These are phyloP conservation scores for Talaromyces sp. DNA, from an alignment of 2,329 filamentous ascomycete genomes.

Conservation along the genomic window DNA sequence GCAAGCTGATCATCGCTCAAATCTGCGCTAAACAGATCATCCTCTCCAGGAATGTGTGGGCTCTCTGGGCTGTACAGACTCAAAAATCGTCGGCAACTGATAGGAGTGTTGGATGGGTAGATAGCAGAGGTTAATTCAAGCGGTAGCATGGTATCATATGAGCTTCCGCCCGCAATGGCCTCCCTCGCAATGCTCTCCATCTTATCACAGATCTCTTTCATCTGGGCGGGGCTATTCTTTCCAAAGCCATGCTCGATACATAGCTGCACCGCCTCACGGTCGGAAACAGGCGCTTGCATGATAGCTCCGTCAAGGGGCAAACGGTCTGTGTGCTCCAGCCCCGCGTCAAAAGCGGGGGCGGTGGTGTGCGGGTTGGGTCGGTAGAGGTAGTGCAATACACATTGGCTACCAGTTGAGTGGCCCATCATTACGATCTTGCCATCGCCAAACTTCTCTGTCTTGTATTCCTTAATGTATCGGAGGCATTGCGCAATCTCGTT, in stretches of 20 bases:
- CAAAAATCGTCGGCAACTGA: slow-evolving; percentile 61
- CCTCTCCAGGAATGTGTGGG: slow-evolving; percentile 66
- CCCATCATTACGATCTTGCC: slow-evolving; percentile 67
- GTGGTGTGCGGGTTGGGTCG: slow-evolving; percentile 44
- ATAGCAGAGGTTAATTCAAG: slow-evolving; percentile 36
- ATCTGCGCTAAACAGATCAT: slow-evolving; percentile 85
- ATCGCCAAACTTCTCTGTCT: slow-evolving; percentile 26
- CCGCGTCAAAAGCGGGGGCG: slow-evolving; percentile 32
- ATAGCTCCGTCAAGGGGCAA: slow-evolving; percentile 71
- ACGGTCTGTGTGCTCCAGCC: slow-evolving; percentile 42
- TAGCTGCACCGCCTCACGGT: slow-evolving; percentile 67
- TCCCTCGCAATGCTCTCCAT: slow-evolving; percentile 37
- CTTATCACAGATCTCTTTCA: slow-evolving; percentile 33
- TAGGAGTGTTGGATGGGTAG: slow-evolving; percentile 43
- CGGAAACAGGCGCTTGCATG: slow-evolving; percentile 77
- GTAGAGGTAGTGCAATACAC: slow-evolving; percentile 65
- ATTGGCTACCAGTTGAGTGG: slow-evolving; percentile 70
- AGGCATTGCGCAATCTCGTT: slow-evolving; percentile 57
- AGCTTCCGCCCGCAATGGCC: slow-evolving; percentile 17
- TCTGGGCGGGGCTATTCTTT: slow-evolving; percentile 25
- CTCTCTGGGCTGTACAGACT: slow-evolving; percentile 57
- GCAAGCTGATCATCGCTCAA: slow-evolving; percentile 60
- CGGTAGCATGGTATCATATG: slow-evolving; percentile 37
- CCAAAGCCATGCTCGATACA: slow-evolving; percentile 31
- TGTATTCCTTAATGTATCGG: slow-evolving; percentile 51